phyloP scores from a whole-genome alignment of 805 yeast species.

The Scheffersomyces amazonensis region DNA sequence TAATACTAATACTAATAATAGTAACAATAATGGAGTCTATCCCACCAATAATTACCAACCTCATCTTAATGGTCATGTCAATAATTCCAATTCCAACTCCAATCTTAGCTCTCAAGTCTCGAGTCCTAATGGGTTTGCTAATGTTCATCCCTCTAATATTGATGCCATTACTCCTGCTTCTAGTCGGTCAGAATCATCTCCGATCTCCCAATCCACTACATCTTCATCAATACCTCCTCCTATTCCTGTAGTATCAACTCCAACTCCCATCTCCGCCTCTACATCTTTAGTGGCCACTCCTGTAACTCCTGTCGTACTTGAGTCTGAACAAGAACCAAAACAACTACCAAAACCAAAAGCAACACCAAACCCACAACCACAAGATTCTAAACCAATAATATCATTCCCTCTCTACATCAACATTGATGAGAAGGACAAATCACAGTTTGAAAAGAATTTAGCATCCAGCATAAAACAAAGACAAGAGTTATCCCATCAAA shows the following conservation, averaged over 20 bases:
- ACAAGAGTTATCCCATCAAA: constrained; percentile 2
- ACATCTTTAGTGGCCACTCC: too few species aligned
- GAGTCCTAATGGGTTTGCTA: neutral
- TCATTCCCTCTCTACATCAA: constrained; percentile 11
- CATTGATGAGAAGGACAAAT: constrained; percentile 8
- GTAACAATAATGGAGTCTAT: neutral
- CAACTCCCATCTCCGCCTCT: too few species aligned
- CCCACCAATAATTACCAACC: neutral
- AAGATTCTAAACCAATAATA: neutral
- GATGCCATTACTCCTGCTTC: constrained; percentile 1
- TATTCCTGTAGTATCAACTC: neutral
- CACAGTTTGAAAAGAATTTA: constrained; percentile 5
- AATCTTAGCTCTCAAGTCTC: neutral
- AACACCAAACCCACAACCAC: neutral
- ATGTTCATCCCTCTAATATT: neutral
- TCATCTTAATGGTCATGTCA: neutral
- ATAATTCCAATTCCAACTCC: neutral
- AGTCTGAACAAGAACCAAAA: neutral
- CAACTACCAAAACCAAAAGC: constrained; percentile 3
- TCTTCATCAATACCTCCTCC: too few species aligned
- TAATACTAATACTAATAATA: neutral
- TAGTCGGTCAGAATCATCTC: constrained; percentile 5
- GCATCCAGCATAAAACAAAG: constrained; percentile 2
- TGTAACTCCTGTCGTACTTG: neutral
- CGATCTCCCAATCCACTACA: constrained; percentile 3